These are phyloP conservation scores for Stephania cephalantha DNA, from an alignment of 164 flowering plant species.

Conservation along the genomic window DNA sequence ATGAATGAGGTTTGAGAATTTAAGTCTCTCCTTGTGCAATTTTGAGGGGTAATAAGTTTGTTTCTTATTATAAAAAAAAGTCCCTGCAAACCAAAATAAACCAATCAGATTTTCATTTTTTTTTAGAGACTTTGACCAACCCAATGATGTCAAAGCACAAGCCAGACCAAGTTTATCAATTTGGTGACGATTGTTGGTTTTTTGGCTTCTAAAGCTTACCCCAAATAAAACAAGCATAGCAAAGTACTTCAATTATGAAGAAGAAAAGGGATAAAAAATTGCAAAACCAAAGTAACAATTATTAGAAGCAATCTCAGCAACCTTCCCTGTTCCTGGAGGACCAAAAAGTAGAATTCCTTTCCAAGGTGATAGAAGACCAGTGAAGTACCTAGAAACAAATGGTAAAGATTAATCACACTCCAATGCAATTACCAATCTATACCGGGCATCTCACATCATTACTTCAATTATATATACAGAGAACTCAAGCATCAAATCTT, in stretches of 20 bases:
- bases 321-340: slow-evolving; percentile 99
- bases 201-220: too few species aligned
- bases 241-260: neutral
- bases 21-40: too few species aligned
- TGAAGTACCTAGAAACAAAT: slow-evolving; percentile 62
- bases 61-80: too few species aligned
- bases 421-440: neutral
- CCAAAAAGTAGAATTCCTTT: slow-evolving; percentile 98
- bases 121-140: too few species aligned
- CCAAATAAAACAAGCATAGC: neutral
- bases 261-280: neutral
- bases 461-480: neutral
- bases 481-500: neutral
- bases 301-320: slow-evolving; percentile 22
- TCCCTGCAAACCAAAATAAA: neutral
- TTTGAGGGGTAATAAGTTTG: too few species aligned
- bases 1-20: too few species aligned
- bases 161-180: too few species aligned
- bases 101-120: too few species aligned
- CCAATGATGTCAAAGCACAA: too few species aligned
- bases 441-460: neutral
- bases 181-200: too few species aligned
- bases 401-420: slow-evolving; percentile 4
- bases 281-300: neutral
- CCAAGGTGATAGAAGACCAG: slow-evolving; percentile 96